phyloP scores from a whole-genome alignment of 169 alveolate genomes.

The Babesia ovis region DNA sequence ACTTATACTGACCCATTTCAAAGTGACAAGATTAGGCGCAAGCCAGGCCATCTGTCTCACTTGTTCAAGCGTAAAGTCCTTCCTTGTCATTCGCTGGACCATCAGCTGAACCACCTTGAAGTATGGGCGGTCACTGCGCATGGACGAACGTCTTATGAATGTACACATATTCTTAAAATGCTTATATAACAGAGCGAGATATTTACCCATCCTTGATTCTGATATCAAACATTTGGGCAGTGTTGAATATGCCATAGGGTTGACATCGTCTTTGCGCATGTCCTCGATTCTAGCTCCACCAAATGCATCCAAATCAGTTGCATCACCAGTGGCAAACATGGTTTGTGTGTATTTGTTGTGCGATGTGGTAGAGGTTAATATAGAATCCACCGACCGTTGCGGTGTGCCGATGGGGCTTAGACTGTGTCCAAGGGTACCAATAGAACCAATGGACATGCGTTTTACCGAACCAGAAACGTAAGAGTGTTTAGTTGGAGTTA shows the following conservation, averaged over 20 bases:
- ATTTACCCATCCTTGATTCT: slow-evolving; percentile 24
- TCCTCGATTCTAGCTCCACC: slow-evolving; percentile 31
- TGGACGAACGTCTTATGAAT: slow-evolving; percentile 48
- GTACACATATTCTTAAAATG: slow-evolving; percentile 64
- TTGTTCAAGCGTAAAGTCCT: slow-evolving; percentile 47
- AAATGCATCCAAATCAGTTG: slow-evolving; percentile 24
- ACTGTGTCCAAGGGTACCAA: not conserved
- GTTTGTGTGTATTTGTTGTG: slow-evolving; percentile 20
- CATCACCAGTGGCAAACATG: slow-evolving; percentile 15
- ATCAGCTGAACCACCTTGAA: slow-evolving; percentile 48
- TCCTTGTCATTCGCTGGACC: slow-evolving; percentile 62
- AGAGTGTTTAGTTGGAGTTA: slow-evolving; percentile 9
- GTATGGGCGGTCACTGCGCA: slow-evolving; percentile 58
- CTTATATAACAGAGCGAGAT: slow-evolving; percentile 32
- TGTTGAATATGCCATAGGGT: slow-evolving; percentile 55
- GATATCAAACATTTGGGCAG: slow-evolving; percentile 28
- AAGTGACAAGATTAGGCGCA: slow-evolving; percentile 53
- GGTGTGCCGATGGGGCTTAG: slow-evolving; percentile 16
- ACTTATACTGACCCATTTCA: slow-evolving; percentile 45
- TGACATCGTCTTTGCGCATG: slow-evolving; percentile 40
- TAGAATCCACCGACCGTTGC: not conserved
- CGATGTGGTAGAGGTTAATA: not conserved
- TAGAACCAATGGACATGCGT: not conserved
- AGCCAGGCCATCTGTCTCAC: slow-evolving; percentile 56
- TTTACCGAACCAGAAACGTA: not conserved